Evolutionary conservation across 208 protist species (phyloP).

Genomic region (Naegleria lovaniensis): DNA sequence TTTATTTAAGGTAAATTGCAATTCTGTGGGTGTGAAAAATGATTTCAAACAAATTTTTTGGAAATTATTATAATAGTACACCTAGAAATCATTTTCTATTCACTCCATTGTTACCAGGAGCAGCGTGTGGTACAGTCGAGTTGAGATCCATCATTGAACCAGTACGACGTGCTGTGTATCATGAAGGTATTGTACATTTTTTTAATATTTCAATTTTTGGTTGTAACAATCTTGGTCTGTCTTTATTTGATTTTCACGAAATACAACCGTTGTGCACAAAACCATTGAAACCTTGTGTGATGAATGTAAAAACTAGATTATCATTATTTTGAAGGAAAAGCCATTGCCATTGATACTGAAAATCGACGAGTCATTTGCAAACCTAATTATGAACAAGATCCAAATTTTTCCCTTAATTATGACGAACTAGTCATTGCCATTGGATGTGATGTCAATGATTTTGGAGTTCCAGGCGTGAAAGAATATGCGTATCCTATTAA

Average conservation of each 20-base stretch:
- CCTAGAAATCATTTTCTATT: constrained; percentile 86
- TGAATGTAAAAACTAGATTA: too few species aligned
- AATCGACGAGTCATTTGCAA: not conserved
- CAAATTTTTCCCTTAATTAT: constrained; percentile 72
- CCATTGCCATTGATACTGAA: not conserved
- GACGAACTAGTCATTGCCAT: constrained; percentile 79
- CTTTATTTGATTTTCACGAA: too few species aligned
- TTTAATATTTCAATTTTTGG: constrained; percentile 39
- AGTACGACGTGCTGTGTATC: constrained; percentile 52
- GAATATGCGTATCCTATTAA: constrained; percentile 78
- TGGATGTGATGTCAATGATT: constrained; percentile 76
- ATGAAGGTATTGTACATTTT: constrained; percentile 53
- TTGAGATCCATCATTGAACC: constrained; percentile 76
- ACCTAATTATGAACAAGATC: constrained; percentile 35
- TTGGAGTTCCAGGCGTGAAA: constrained; percentile 77
- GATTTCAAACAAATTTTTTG: too few species aligned
- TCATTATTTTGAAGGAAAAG: not conserved
- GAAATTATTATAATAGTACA: constrained; percentile 33
- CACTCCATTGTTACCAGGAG: constrained; percentile 82
- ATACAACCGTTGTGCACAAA: too few species aligned
- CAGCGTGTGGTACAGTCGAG: constrained; percentile 78
- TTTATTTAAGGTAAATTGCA: constrained; percentile 57
- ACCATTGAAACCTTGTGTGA: too few species aligned
- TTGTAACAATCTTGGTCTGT: too few species aligned
- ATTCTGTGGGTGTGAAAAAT: too few species aligned